Conservation (phyloP, 2,329 filamentous ascomycete species). For the Leptographium radiaticola region DNA sequence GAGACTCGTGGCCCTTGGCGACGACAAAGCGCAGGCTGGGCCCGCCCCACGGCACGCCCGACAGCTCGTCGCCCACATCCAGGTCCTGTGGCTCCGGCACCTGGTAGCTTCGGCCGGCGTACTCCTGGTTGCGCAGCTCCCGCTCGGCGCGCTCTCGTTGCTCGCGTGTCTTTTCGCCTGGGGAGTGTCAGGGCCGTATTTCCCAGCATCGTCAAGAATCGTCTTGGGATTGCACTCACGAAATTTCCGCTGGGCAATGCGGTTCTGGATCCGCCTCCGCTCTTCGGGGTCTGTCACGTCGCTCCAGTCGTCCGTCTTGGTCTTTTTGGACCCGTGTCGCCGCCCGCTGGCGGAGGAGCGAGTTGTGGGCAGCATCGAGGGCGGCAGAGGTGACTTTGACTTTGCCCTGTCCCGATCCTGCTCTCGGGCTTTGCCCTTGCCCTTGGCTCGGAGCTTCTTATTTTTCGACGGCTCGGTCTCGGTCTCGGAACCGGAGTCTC, state of each 20-base stretch:
- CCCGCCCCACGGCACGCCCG: conserved; percentile 61
- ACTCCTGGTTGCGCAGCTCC: conserved; percentile 47
- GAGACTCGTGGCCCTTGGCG: conserved; percentile 34
- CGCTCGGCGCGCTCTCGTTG: conserved; percentile 53
- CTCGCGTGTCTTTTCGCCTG: conserved; percentile 58
- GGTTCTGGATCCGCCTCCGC: conserved; percentile 62
- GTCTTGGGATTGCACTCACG: conserved; percentile 34
- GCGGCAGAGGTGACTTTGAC: neutral
- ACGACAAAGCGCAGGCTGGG: conserved; percentile 46
- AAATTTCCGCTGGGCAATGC: conserved; percentile 63
- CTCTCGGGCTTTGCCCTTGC: neutral
- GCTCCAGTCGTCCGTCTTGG: conserved; percentile 52
- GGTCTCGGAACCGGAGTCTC: conserved; percentile 18
- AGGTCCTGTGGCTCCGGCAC: conserved; percentile 46
- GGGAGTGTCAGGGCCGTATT: too few species aligned
- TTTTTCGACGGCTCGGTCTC: conserved; percentile 7
- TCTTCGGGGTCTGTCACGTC: conserved; percentile 57
- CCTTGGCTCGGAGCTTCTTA: neutral
- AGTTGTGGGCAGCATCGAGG: conserved; percentile 19
- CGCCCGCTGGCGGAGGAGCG: conserved; percentile 14
- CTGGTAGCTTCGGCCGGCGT: conserved; percentile 51
- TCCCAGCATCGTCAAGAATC: neutral
- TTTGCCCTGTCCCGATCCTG: neutral
- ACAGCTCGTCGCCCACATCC: conserved; percentile 33
- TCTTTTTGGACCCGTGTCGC: conserved; percentile 22